Evolutionary conservation across 768 basidiomycete genomes (phyloP).

Genomic region (Xanthoconium stramineum): DNA sequence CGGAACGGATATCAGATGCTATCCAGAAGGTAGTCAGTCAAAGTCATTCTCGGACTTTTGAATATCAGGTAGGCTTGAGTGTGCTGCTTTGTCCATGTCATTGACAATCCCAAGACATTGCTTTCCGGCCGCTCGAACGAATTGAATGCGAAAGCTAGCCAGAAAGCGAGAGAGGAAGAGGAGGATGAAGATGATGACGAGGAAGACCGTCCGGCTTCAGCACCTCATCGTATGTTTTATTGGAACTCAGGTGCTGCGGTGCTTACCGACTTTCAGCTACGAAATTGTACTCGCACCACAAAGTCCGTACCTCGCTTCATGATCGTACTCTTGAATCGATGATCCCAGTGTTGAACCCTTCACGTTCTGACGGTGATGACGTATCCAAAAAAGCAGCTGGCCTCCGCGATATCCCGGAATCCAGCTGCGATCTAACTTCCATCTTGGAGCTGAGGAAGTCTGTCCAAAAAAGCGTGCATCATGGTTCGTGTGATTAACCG

Average conservation of each 20-base stretch:
- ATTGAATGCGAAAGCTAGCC: too few species aligned
- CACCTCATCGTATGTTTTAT: conserved; percentile 24
- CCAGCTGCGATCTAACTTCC: conserved; percentile 73
- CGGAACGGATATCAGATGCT: conserved; percentile 68
- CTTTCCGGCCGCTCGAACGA: too few species aligned
- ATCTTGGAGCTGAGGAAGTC: conserved; percentile 61
- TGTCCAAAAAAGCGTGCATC: conserved; percentile 60
- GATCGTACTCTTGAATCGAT: conserved; percentile 95
- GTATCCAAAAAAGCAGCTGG: conserved; percentile 20
- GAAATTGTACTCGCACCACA: conserved; percentile 75
- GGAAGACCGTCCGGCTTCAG: conserved; percentile 24
- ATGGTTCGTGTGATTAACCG: conserved; percentile 45
- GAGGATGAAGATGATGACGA: conserved; percentile 23
- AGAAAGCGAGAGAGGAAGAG: too few species aligned
- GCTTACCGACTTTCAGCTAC: conserved; percentile 27
- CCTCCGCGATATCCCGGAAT: conserved; percentile 64
- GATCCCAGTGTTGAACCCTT: conserved; percentile 69
- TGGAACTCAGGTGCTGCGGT: neutral
- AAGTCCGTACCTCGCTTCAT: conserved; percentile 84
- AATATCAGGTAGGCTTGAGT: conserved; percentile 55
- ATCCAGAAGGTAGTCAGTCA: conserved; percentile 67
- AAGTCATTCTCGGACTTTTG: conserved; percentile 65
- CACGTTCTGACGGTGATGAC: conserved; percentile 35
- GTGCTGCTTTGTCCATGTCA: neutral
- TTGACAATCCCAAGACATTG: conserved; percentile 40